Base-by-base conservation (phyloP, 2,329 filamentous ascomycete genomes). In the Pseudopyrenochaeta lycopersici region DNA sequence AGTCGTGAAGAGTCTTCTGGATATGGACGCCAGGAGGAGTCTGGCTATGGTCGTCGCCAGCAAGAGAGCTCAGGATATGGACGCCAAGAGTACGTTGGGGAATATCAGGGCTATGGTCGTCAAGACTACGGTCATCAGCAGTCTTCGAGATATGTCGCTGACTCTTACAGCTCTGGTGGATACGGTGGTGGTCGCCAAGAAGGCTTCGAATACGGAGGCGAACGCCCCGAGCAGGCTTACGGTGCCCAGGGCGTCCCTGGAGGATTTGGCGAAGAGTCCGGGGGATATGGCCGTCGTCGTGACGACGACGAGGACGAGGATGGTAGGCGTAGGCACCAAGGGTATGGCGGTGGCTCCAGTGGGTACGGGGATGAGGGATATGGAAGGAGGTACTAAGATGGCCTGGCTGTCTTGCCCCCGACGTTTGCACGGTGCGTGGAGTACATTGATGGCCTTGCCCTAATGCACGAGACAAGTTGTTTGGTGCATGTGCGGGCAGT, bases 291-390 rank as follows among this genome's bases (percentile, higher is more conserved):
- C 15, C 46, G 55, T 21, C 55, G 49, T 50, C 41, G 46, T 7
- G 43, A 52, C 14, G 58, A 59, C 7, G 58, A 59, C 15, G 58
- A 58, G 10, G 54, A 55, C 29, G 55, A 59, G 27, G 64, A 59
- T 18, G 60, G 63, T 17, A 51, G 56, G 21, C 38, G 56, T 14
- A 58, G 60, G 41, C 60, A 64, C 27, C 49, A 67, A 39, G 42
- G 23, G 9, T 27, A 27, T 27, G 23, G 23, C 23, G 23, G 58
- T 52, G 60, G 66, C 17, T 63, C 55, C 21, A 56, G 54, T 14
- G 59, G 59, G 14, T 59, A 64, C 20, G 66, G 60, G 6, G 56
- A 66, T 12, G 60, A 67, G 35, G 56, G 60, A 2, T 67, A 65
- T 44, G 59, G 49, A 33, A 47, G 61, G 33, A 56, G 63, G 39